phyloP scores from a whole-genome alignment of 2,329 filamentous ascomycete genomes.

The Aspergillus ibericus region DNA sequence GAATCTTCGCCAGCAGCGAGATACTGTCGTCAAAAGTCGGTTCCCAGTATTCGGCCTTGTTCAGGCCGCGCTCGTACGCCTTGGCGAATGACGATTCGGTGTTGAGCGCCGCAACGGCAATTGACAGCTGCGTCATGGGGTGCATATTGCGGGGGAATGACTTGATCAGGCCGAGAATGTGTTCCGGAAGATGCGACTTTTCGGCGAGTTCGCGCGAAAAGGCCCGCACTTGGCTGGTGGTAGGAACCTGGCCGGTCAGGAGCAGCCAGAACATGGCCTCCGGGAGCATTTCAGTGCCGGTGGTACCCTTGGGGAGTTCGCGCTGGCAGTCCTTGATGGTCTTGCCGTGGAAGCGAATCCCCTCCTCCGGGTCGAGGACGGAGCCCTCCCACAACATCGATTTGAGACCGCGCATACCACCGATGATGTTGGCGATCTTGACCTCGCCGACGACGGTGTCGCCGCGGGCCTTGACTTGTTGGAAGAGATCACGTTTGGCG shows the following conservation, averaged over 20 bases:
- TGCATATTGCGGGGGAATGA: constrained; percentile 86
- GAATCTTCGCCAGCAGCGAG: constrained; percentile 89
- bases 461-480: constrained; percentile 84
- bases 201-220: constrained; percentile 86
- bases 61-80: constrained; percentile 84
- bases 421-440: constrained; percentile 90
- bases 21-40: constrained; percentile 95
- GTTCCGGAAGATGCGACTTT: constrained; percentile 77
- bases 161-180: constrained; percentile 85
- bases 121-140: constrained; percentile 97
- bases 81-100: constrained; percentile 92
- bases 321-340: constrained; percentile 98
- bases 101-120: constrained; percentile 92
- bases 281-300: constrained; percentile 91
- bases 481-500: constrained; percentile 87
- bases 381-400: constrained; percentile 99
- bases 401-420: constrained; percentile 96
- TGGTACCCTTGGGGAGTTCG: constrained; percentile 86
- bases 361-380: constrained; percentile 92
- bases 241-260: constrained; percentile 87
- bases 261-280: constrained; percentile 99
- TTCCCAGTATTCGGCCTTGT: constrained; percentile 99
- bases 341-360: constrained; percentile 95
- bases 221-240: constrained; percentile 73
- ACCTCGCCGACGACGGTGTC: constrained; percentile 85